These are phyloP conservation scores for Discostella stelligeroides DNA, from an alignment of 108 stramenopile genomes.

Conservation along the genomic window DNA sequence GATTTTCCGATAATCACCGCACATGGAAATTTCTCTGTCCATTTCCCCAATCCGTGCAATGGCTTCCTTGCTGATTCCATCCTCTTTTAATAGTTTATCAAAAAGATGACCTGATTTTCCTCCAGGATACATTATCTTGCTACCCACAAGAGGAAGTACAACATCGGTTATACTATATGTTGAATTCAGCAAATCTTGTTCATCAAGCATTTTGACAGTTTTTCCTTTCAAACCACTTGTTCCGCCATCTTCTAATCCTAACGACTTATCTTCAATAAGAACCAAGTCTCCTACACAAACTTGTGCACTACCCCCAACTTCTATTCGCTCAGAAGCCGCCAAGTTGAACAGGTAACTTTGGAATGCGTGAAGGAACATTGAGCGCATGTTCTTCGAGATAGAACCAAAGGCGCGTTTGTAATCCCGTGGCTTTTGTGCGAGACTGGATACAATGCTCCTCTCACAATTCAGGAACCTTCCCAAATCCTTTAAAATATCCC, in stretches of 20 bases:
- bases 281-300: constrained; percentile 76
- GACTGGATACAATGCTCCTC: constrained; percentile 60
- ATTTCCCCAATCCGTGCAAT: constrained; percentile 50
- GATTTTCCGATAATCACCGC: constrained; percentile 86
- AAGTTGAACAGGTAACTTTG: constrained; percentile 88
- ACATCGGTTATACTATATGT: constrained; percentile 78
- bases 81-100: constrained; percentile 55
- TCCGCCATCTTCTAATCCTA: constrained; percentile 34
- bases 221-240: constrained; percentile 61
- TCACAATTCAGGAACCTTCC: constrained; percentile 81
- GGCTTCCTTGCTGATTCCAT: constrained; percentile 55
- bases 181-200: constrained; percentile 60
- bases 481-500: constrained; percentile 43
- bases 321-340: constrained; percentile 69
- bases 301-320: constrained; percentile 50
- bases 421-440: constrained; percentile 71
- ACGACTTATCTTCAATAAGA: constrained; percentile 49
- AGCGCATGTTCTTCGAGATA: constrained; percentile 80
- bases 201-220: constrained; percentile 56
- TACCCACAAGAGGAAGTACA: constrained; percentile 84
- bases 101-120: constrained; percentile 57
- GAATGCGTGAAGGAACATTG: constrained; percentile 91
- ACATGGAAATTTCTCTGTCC: constrained; percentile 57
- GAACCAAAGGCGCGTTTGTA: constrained; percentile 81
- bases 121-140: constrained; percentile 64